These are phyloP conservation scores for Euphorbia pulcherrima DNA, from an alignment of 345 rosid species.

Conservation along the genomic window DNA sequence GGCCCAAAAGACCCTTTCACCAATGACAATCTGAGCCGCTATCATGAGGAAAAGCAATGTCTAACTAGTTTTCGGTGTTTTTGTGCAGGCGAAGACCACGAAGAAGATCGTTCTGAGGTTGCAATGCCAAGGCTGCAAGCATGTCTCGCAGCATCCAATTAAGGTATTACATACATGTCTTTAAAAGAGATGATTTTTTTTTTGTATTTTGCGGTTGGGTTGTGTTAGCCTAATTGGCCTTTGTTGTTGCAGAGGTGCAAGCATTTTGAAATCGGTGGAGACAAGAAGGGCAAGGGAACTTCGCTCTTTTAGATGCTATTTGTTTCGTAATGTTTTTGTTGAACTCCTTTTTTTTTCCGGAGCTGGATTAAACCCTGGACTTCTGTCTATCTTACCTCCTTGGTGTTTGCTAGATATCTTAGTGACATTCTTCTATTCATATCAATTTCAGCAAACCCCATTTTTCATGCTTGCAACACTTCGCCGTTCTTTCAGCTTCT, in stretches of 20 bases:
- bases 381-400: not conserved
- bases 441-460: not conserved
- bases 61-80: not conserved
- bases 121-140: conserved; percentile 13
- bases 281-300: conserved; percentile 17
- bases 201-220: too few species aligned
- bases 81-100: conserved; percentile 9
- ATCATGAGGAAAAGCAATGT: not conserved
- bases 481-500: too few species aligned
- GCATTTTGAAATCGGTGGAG: conserved; percentile 19
- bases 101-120: conserved; percentile 16
- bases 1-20: too few species aligned
- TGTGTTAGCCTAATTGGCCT: not conserved
- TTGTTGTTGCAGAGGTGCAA: conserved; percentile 11
- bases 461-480: too few species aligned
- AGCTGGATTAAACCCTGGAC: not conserved
- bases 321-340: too few species aligned
- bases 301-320: conserved; percentile 11
- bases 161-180: not conserved
- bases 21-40: too few species aligned
- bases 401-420: not conserved
- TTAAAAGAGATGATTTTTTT: not conserved
- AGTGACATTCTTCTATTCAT: not conserved
- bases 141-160: conserved; percentile 16
- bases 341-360: not conserved